A percentile compares a stretch with the other conserved stretches of the same genome.
These are phyloP conservation scores for Backusella liffmaniae DNA, from an alignment of 192 early-diverging fungal species.

Conservation along the genomic window DNA sequence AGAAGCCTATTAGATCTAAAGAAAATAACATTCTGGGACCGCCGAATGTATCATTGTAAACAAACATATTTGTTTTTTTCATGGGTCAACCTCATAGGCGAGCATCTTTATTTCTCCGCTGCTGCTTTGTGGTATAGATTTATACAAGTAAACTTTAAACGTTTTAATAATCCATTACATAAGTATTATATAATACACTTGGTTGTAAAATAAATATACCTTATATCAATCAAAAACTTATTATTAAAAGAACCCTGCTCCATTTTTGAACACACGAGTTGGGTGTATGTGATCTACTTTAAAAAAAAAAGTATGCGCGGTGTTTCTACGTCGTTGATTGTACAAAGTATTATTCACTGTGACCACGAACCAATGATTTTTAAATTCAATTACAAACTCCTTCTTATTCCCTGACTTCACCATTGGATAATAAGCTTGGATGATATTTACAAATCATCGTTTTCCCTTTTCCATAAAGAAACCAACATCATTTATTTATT, in stretches of 20 bases:
- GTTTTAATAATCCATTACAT: not conserved
- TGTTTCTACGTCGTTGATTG: not conserved
- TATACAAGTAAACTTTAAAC: not conserved
- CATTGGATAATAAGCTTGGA: not conserved
- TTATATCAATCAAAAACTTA: not conserved
- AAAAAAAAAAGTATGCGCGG: not conserved
- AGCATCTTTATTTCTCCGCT: not conserved
- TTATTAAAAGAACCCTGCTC: not conserved
- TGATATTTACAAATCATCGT: not conserved
- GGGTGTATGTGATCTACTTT: not conserved
- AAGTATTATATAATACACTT: not conserved
- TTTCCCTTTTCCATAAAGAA: not conserved
- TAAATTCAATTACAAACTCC: not conserved
- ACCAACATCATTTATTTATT: not conserved
- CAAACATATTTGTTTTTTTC: conserved; percentile 3
- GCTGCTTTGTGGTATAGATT: not conserved
- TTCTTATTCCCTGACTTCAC: not conserved
- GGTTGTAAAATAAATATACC: not conserved
- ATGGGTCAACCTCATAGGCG: not conserved
- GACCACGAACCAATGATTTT: conserved; percentile 2
- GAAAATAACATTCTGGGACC: not conserved
- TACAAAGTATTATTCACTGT: not conserved
- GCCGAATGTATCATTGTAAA: conserved; percentile 3
- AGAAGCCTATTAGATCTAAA: not conserved
- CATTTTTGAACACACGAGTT: not conserved